Evolutionary conservation across 164 flowering plant genomes (phyloP).

Genomic region (Amborella trichopoda): DNA sequence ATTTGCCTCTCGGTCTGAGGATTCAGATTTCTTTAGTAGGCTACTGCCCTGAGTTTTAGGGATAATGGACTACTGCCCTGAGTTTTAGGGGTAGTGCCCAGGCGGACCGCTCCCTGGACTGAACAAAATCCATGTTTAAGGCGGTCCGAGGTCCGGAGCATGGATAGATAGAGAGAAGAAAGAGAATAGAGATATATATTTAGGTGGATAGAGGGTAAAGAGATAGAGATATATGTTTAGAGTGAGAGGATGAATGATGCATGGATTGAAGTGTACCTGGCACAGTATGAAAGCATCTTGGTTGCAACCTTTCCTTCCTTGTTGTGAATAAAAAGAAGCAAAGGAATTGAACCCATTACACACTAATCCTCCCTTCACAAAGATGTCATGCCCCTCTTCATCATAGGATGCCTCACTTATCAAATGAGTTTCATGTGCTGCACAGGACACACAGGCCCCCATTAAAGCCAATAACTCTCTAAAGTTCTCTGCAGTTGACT

Average conservation of each 20-base stretch:
- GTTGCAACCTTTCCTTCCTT: slow-evolving; percentile 62
- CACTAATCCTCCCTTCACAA: background rate
- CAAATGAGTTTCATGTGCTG: too few relatives aligned
- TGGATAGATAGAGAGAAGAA: background rate
- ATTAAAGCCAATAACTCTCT: too few relatives aligned
- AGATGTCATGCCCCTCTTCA: background rate
- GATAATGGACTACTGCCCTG: too few relatives aligned
- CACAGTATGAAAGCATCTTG: slow-evolving; percentile 64
- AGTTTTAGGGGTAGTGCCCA: background rate
- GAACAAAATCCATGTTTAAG: background rate
- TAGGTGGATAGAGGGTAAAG: background rate
- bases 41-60: too few relatives aligned
- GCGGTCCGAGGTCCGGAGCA: background rate
- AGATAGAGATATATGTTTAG: too few relatives aligned
- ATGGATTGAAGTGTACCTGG: slow-evolving; percentile 35
- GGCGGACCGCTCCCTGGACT: background rate
- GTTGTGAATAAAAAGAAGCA: slow-evolving; percentile 40
- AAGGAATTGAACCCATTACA: slow-evolving; percentile 2
- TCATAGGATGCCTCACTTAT: too few relatives aligned
- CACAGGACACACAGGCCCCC: too few relatives aligned
- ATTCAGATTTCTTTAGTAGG: too few relatives aligned
- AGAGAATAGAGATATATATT: background rate
- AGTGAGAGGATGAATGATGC: background rate
- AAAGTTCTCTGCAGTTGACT: too few relatives aligned
- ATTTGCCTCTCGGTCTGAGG: too few relatives aligned